Base-by-base conservation (phyloP, 441 rosid species). In the Capsella rubella region DNA sequence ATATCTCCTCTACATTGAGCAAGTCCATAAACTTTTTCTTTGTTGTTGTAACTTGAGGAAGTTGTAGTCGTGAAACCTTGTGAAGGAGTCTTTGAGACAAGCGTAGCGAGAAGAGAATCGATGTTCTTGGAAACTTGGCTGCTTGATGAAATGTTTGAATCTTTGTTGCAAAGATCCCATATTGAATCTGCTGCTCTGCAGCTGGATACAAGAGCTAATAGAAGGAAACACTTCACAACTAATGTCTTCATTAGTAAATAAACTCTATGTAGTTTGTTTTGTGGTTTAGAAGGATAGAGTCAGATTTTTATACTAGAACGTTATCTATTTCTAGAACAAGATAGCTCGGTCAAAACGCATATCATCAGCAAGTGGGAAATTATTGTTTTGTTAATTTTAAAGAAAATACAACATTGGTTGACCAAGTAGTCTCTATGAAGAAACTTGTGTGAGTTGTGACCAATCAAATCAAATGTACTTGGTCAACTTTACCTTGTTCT, bases 1-100 rank as follows among this genome's bases (percentile, higher is more conserved):
- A 90, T 83, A 74, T 90, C 97, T 53, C 89, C 89, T 62, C 96
- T 81, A 83, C 96, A 90, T 75, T 90, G 94, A 21, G 92, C 88
- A 2, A 92, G 83, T 32, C 96, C 97, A 50, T 87, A 86, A 28
- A 89, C 86, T 66, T 16, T 82, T 54, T 83, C 80, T 28, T 62
- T 54, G 64, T 42, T 84, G 49, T 50, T 55, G 52, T 56, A 50
- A 10, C 90, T 88, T 4, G 66, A 56, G 31, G 85, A 83, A 31
- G 79, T 74, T 5, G 85, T 77, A 16, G 67, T 16, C 0, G 13
- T 3, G 66, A 82, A 91, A 10, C 89, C 91, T 43, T 83, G 57
- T 40, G 73, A 69, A 35, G 81, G 58, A 35, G 89, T 74, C 66
- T 72, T 74, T 3, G 89, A 63, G 69, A 83, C 87, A 6, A 91